Evolutionary conservation across 2,329 filamentous ascomycete species (phyloP).

Genomic region (Thelonectria rubi): DNA sequence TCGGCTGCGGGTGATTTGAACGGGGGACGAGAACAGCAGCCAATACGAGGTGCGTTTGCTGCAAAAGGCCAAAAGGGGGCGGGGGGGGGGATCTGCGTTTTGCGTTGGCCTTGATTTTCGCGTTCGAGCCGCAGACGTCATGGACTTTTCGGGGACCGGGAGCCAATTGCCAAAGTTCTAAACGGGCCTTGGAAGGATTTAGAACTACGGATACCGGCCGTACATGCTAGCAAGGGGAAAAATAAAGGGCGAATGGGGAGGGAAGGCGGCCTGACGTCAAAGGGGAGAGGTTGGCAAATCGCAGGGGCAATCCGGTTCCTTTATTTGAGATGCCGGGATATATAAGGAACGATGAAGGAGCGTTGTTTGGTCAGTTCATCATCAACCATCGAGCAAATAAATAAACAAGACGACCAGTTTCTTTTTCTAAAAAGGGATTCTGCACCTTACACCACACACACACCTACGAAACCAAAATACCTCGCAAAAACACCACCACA

Average conservation of each 20-base stretch:
- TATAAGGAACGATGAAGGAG: not conserved
- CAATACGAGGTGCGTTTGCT: slow-evolving; percentile 16
- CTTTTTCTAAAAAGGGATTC: not conserved
- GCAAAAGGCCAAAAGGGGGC: too few relatives aligned
- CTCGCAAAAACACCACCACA: slow-evolving; percentile 29
- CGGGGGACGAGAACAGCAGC: not conserved
- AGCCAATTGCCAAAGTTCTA: not conserved
- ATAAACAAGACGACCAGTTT: not conserved
- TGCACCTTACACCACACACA: not conserved
- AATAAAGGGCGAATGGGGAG: not conserved
- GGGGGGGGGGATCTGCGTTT: too few relatives aligned
- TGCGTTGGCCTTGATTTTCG: slow-evolving; percentile 9
- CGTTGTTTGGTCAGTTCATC: not conserved
- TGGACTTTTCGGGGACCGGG: not conserved
- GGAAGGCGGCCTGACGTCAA: slow-evolving; percentile 16
- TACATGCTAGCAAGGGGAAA: not conserved
- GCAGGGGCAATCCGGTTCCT: not conserved
- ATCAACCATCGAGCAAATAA: slow-evolving; percentile 12
- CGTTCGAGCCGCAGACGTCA: slow-evolving; percentile 25
- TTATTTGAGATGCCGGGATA: not conserved
- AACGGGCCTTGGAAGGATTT: too few relatives aligned
- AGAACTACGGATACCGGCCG: too few relatives aligned
- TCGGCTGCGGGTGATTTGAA: not conserved
- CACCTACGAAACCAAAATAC: slow-evolving; percentile 19
- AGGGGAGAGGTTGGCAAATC: not conserved